Base-by-base conservation (phyloP, 2,329 filamentous ascomycete genomes). In the Cercospora sp. region DNA sequence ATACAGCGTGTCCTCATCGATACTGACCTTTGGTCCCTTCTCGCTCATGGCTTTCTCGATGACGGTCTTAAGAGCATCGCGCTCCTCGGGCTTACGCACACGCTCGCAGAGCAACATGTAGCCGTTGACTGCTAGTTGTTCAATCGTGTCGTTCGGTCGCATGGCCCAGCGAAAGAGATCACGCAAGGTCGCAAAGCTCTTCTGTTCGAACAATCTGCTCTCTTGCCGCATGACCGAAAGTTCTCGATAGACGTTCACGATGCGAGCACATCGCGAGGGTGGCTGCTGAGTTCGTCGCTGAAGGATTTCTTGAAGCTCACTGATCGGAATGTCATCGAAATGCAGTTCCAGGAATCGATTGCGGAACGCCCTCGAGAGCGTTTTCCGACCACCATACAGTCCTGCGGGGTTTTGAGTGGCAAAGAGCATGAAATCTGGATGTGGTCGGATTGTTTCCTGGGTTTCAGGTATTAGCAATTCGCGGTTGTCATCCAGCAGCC, bases 271-370 rank as follows among this genome's bases (percentile, higher is more conserved):
- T 82, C 97, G 95, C 0, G 94, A 94, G 4, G 94, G 93, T 0
- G 95, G 92, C 13, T 96, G 93, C 74, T 93, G 88, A 67, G 93
- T 96, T 69, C 96, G 87, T 77, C 93, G 90, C 76, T 96, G 92
- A 36, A 99, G 79, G 74, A 99, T 99, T 51, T 89, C 92, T 75
- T 96, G 93, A 55, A 99, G 82, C 77, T 99, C 96, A 70, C 93
- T 90, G 77, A 98, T 93, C 0, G 95, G 95, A 26, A 99, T 99
- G 75, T 99, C 96, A 74, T 98, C 95, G 75, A 97, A 98, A 79
- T 99, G 95, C 4, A 99, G 83, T 79, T 99, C 95, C 3, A 99
- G 85, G 75, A 99, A 99, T 75, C 95, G 88, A 78, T 99, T 99
- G 64, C 96, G 89, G 80, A 99, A 99, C 1, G 95, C 95, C 51